Conservation (phyloP, 83 land plant species). For the Diphasiastrum complanatum region DNA sequence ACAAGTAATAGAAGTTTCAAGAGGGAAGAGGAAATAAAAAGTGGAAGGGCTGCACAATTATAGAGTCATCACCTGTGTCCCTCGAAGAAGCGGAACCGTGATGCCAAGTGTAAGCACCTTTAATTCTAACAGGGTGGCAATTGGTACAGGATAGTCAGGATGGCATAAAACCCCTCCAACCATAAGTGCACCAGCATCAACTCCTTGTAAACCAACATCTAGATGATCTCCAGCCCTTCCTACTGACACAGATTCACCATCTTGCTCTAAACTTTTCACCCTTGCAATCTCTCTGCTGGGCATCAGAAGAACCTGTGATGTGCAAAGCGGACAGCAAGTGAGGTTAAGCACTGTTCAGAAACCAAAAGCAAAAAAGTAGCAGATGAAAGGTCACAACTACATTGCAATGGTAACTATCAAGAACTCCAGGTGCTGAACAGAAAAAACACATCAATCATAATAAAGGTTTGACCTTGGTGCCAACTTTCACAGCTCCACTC, state of each 20-base stretch:
- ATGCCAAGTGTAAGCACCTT: slow-evolving; percentile 61
- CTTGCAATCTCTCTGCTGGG: slow-evolving; percentile 58
- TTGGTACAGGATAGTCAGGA: slow-evolving; percentile 73
- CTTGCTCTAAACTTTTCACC: slow-evolving; percentile 59
- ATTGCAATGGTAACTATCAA: neutral
- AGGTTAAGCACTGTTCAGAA: neutral
- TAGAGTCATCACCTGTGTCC: slow-evolving; percentile 60
- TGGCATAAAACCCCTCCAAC: slow-evolving; percentile 88
- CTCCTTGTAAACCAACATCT: slow-evolving; percentile 57
- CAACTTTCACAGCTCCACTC: slow-evolving; percentile 76
- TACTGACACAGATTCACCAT: slow-evolving; percentile 37
- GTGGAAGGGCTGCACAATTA: neutral
- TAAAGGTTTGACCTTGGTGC: slow-evolving; percentile 57
- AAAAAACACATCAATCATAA: neutral
- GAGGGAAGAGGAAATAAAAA: neutral
- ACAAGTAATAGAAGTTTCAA: neutral
- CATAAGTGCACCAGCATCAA: slow-evolving; percentile 45
- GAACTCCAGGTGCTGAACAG: neutral
- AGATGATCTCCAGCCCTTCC: slow-evolving; percentile 88
- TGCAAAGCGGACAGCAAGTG: neutral
- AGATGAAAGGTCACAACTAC: neutral
- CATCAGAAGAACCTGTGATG: slow-evolving; percentile 74
- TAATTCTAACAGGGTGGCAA: slow-evolving; percentile 58
- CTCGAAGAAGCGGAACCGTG: slow-evolving; percentile 56
- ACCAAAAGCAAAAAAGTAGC: neutral